phyloP scores from a whole-genome alignment of 257 asterid genomes.

The Solanum acaule region DNA sequence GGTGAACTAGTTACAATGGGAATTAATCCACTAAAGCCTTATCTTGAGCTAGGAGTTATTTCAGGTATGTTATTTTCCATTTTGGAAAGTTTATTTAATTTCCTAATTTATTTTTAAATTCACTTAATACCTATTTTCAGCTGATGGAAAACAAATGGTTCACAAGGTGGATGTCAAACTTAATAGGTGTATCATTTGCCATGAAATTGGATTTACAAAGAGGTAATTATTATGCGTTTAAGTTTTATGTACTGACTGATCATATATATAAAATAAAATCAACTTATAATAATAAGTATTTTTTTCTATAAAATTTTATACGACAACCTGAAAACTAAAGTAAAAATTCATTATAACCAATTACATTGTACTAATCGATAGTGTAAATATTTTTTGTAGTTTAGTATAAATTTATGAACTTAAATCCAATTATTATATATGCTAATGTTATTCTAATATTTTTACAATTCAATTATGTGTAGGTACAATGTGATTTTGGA shows the following conservation, averaged over 20 bases:
- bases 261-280: no score
- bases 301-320: not conserved
- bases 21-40: constrained; percentile 32
- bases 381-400: not conserved
- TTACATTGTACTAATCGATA: not conserved
- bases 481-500: constrained; percentile 62
- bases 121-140: constrained; percentile 6
- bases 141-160: constrained; percentile 44
- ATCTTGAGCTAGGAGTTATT: constrained; percentile 49
- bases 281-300: not conserved
- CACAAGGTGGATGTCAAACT: constrained; percentile 56
- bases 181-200: constrained; percentile 51
- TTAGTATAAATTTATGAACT: not conserved
- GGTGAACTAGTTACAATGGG: constrained; percentile 62
- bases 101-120: not conserved
- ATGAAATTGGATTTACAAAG: constrained; percentile 50
- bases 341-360: not conserved
- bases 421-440: not conserved
- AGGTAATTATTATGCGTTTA: constrained; percentile 13
- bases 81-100: not conserved
- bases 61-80: constrained; percentile 26
- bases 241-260: not conserved
- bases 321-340: not conserved
- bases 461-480: not conserved
- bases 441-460: not conserved